These are phyloP conservation scores for Melastoma candidum DNA, from an alignment of 441 rosid genomes.

Conservation along the genomic window DNA sequence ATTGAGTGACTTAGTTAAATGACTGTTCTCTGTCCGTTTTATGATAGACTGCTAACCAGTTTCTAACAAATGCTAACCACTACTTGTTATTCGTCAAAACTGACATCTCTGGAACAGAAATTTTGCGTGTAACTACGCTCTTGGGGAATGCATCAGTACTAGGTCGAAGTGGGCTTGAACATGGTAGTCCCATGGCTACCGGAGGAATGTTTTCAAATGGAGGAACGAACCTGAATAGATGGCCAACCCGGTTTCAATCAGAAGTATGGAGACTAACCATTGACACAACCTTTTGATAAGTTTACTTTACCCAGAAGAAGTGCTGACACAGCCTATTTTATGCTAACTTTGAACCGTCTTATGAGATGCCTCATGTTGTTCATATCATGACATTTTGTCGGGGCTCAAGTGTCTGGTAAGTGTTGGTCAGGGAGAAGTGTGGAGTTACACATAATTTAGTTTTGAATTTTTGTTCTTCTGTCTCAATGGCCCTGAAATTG, in stretches of 20 bases:
- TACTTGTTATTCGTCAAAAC: conserved; percentile 96
- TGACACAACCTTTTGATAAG: conserved; percentile 92
- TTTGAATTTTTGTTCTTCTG: too few relatives aligned
- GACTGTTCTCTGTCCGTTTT: conserved; percentile 54
- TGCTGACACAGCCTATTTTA: conserved; percentile 39
- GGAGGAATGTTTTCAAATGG: conserved; percentile 95
- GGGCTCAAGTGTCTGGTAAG: conserved; percentile 24
- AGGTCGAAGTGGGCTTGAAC: conserved; percentile 99
- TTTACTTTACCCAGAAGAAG: conserved; percentile 45
- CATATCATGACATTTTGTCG: conserved; percentile 45
- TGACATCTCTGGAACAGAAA: conserved; percentile 99
- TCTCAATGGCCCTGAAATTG: too few relatives aligned
- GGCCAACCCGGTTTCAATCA: conserved; percentile 97
- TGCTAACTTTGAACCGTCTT: conserved; percentile 48
- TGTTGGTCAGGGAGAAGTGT: too few relatives aligned
- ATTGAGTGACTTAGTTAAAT: conserved; percentile 46
- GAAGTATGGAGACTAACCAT: conserved; percentile 99
- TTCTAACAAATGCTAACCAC: conserved; percentile 86
- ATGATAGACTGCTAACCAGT: conserved; percentile 60
- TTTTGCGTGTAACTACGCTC: conserved; percentile 98
- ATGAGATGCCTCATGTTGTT: conserved; percentile 31
- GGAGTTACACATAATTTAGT: too few relatives aligned
- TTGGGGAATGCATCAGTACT: conserved; percentile 99
- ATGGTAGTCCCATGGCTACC: conserved; percentile 92
- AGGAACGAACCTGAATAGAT: conserved; percentile 92